Conservation (phyloP, 2,329 filamentous ascomycete species). For the Capronia epimyces region DNA sequence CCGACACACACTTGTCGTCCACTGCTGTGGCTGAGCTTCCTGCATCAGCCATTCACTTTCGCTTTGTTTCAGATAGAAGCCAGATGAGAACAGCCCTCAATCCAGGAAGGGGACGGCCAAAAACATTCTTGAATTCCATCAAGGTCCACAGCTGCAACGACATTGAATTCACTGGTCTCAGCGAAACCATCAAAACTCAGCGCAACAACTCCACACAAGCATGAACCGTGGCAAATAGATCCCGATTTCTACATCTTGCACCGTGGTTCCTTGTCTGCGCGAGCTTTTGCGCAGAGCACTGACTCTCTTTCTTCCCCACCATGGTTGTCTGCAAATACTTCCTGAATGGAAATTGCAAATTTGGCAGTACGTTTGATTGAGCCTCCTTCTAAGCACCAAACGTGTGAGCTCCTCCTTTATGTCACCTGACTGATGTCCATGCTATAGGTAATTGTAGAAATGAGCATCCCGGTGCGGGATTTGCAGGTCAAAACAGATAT, state of each 20-base stretch:
- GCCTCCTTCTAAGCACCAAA: background rate
- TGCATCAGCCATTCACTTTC: no score
- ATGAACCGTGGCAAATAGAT: background rate
- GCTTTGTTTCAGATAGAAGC: no score
- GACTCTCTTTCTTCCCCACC: constrained; percentile 8
- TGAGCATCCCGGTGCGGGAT: constrained; percentile 52
- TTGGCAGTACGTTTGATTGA: constrained; percentile 50
- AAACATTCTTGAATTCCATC: no score
- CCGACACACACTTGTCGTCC: no score
- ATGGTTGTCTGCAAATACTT: constrained; percentile 59
- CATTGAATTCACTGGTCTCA: no score
- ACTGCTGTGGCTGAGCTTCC: no score
- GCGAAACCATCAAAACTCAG: no score
- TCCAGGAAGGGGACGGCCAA: no score
- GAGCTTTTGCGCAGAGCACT: background rate
- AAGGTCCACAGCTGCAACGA: no score
- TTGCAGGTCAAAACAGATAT: constrained; percentile 20
- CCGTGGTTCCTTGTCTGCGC: background rate
- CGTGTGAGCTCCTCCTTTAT: background rate
- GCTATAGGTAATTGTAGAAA: constrained; percentile 52
- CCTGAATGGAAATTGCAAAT: constrained; percentile 59
- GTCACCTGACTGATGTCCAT: background rate
- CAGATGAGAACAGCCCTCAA: no score
- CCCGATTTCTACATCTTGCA: background rate
- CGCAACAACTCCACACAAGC: background rate